A percentile compares a stretch with the other conserved stretches of the same genome.
phyloP scores from a whole-genome alignment of 306 rosid species.

The Cyamopsis tetragonoloba region DNA sequence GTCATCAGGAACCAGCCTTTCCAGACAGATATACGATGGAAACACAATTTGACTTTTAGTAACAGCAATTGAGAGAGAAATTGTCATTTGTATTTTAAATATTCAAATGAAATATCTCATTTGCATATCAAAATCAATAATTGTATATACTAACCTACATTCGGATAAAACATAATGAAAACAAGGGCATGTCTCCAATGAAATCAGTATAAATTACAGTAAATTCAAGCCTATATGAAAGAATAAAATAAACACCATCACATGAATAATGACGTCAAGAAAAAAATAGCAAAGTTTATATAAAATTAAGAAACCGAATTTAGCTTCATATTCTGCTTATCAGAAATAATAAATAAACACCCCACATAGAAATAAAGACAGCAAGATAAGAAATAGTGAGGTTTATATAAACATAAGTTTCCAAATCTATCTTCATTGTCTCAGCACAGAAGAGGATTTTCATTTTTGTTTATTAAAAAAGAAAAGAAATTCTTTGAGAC shows the following conservation, averaged over 20 bases:
- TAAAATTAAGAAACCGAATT: background rate
- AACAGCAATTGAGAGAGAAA: conserved; percentile 44
- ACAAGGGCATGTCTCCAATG: background rate
- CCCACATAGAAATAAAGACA: too few relatives aligned
- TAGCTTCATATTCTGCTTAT: too few relatives aligned
- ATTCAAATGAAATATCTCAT: conserved; percentile 26
- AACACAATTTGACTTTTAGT: conserved; percentile 47
- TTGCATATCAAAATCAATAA: conserved; percentile 24
- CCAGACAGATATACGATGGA: conserved; percentile 67
- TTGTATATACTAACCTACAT: background rate
- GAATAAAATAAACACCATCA: background rate
- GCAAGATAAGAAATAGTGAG: too few relatives aligned
- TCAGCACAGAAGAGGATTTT: background rate
- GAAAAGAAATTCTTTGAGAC: background rate
- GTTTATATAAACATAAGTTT: too few relatives aligned
- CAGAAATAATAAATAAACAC: too few relatives aligned
- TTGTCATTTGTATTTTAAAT: conserved; percentile 71
- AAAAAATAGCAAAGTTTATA: background rate
- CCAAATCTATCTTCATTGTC: background rate
- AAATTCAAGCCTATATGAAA: background rate
- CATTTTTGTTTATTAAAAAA: background rate
- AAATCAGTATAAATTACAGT: background rate
- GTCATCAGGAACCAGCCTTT: conserved; percentile 59
- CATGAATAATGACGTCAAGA: background rate
- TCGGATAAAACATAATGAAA: background rate